A percentile compares a stretch with the other conserved stretches of the same genome.
Conservation (phyloP, 768 basidiomycete genomes). For the Podaxis rugospora region DNA sequence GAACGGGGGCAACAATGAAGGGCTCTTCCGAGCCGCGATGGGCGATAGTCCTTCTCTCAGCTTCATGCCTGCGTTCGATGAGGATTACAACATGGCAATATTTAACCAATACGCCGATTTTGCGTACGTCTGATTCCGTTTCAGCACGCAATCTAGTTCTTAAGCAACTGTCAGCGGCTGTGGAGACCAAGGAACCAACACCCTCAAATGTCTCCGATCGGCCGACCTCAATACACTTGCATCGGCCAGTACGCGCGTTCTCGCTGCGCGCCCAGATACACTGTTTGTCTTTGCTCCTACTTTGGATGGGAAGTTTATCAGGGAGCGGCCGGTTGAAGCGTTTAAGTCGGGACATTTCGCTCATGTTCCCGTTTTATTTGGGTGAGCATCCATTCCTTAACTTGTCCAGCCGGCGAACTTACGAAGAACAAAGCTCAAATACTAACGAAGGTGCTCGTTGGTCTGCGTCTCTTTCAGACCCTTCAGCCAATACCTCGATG, state of each 20-base stretch:
- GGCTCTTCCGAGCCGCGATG: slow-evolving; percentile 37
- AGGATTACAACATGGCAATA: slow-evolving; percentile 29
- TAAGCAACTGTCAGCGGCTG: slow-evolving; percentile 21
- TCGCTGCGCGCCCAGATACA: slow-evolving; percentile 26
- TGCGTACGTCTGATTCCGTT: slow-evolving; percentile 24
- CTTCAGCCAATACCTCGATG: slow-evolving; percentile 34
- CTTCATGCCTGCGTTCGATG: slow-evolving; percentile 28
- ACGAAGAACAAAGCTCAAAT: slow-evolving; percentile 22
- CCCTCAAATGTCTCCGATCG: slow-evolving; percentile 30
- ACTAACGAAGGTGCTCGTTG: slow-evolving; percentile 38
- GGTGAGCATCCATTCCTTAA: slow-evolving; percentile 10
- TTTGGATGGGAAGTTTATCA: slow-evolving; percentile 30
- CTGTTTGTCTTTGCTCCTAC: slow-evolving; percentile 36
- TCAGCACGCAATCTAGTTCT: background rate
- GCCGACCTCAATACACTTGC: slow-evolving; percentile 24
- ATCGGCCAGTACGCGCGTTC: slow-evolving; percentile 26
- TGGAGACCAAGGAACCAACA: slow-evolving; percentile 14
- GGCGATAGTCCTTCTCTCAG: slow-evolving; percentile 40
- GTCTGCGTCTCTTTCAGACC: slow-evolving; percentile 29
- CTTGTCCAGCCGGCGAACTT: background rate
- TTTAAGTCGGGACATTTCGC: slow-evolving; percentile 33
- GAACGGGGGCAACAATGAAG: slow-evolving; percentile 31
- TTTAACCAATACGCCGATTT: slow-evolving; percentile 30
- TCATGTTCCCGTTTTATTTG: slow-evolving; percentile 36
- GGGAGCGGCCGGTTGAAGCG: slow-evolving; percentile 33